Evolutionary conservation across 129 eudicot genomes (phyloP).

Genomic region (Arctium minus): DNA sequence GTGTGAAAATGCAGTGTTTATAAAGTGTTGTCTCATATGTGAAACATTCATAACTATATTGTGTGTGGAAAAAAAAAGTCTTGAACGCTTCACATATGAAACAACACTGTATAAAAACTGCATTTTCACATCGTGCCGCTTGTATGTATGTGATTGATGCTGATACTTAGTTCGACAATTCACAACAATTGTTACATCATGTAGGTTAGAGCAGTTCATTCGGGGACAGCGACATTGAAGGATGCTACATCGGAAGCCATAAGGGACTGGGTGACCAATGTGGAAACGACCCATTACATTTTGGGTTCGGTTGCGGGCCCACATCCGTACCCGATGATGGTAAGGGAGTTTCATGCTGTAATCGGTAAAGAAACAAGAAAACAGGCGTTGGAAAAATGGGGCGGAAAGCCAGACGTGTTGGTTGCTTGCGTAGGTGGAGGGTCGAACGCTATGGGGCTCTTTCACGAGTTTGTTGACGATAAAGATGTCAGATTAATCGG

Average conservation of each 20-base stretch:
- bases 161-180: no score
- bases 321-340: conserved; percentile 82
- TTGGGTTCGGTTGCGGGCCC: conserved; percentile 75
- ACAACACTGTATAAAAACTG: background rate
- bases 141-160: no score
- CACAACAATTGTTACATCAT: no score
- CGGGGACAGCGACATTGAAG: conserved; percentile 66
- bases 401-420: conserved; percentile 69
- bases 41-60: no score
- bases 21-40: no score
- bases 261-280: conserved; percentile 69
- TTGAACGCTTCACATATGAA: background rate
- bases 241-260: conserved; percentile 80
- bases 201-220: conserved; percentile 62
- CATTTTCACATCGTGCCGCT: background rate
- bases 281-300: conserved; percentile 61
- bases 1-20: no score
- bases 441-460: conserved; percentile 75
- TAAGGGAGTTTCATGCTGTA: conserved; percentile 63
- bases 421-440: conserved; percentile 82
- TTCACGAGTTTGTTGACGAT: conserved; percentile 71
- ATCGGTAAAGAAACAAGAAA: conserved; percentile 78
- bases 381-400: conserved; percentile 78
- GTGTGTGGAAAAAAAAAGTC: no score
- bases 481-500: conserved; percentile 65